phyloP scores from a whole-genome alignment of 306 rosid species.

The Luffa acutangula region DNA sequence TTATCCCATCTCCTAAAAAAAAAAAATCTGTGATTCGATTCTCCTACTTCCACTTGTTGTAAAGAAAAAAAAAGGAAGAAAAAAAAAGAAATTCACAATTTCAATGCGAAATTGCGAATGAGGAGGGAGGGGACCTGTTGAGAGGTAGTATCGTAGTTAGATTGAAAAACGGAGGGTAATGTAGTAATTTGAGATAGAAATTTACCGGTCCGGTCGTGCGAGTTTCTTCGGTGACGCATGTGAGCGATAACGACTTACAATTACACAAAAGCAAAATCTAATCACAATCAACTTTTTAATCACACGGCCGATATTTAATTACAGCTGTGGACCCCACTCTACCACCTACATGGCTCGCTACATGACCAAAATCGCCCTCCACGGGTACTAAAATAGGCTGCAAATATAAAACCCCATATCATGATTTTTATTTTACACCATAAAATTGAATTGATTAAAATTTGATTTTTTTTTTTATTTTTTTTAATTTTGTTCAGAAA shows the following conservation, averaged over 20 bases:
- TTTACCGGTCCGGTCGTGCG: background rate
- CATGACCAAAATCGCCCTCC: background rate
- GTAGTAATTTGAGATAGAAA: background rate
- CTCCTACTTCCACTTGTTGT: too few species aligned
- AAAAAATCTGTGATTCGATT: too few species aligned
- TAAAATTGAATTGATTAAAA: too few species aligned
- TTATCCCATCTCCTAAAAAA: too few species aligned
- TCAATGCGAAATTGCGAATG: too few species aligned
- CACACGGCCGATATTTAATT: background rate
- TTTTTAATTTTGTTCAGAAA: too few species aligned
- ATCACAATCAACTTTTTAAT: background rate
- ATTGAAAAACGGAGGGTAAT: background rate
- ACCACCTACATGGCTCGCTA: background rate
- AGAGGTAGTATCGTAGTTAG: background rate
- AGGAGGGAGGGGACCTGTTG: background rate
- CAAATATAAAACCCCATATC: too few species aligned
- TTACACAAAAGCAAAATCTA: background rate
- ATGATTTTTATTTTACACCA: too few species aligned
- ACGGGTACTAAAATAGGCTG: too few species aligned
- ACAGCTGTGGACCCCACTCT: background rate
- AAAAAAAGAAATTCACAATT: too few species aligned
- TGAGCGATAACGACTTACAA: background rate
- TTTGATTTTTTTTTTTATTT: too few species aligned
- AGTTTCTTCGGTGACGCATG: background rate
- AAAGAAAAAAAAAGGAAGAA: too few species aligned